Conservation (phyloP, 78 protist genomes). For the Protostelium mycophagum region DNA sequence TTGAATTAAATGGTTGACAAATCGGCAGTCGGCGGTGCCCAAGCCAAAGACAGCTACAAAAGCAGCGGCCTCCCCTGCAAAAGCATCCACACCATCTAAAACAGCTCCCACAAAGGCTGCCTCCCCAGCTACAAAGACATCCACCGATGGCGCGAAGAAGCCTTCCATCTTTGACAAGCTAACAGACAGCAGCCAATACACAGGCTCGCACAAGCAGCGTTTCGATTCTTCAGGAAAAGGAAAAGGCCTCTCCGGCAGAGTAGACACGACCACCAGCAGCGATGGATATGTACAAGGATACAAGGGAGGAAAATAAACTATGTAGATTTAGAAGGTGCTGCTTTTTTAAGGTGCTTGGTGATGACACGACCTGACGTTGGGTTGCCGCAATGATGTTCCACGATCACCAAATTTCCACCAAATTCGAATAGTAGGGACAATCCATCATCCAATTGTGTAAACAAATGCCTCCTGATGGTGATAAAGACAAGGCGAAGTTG, state of each 20-base stretch:
- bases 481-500: no score
- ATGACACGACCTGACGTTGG: no score
- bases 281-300: constrained; percentile 2
- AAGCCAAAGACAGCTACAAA: not conserved
- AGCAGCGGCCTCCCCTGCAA: not conserved
- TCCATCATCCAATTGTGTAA: no score
- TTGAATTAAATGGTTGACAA: no score
- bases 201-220: constrained; percentile 12
- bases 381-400: no score
- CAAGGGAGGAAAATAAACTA: no score
- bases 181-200: constrained; percentile 1
- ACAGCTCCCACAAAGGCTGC: not conserved
- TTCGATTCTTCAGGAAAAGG: constrained; percentile 6
- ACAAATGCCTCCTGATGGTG: no score
- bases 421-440: no score
- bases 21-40: not conserved
- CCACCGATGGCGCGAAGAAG: not conserved
- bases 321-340: no score
- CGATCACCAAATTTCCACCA: no score
- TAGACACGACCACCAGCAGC: not conserved
- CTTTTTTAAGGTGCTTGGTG: no score
- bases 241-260: not conserved
- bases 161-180: constrained; percentile 10
- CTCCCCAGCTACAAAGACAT: not conserved
- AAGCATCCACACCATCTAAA: not conserved